phyloP scores from a whole-genome alignment of 495 filamentous ascomycete genomes.

The Tuber brumale region DNA sequence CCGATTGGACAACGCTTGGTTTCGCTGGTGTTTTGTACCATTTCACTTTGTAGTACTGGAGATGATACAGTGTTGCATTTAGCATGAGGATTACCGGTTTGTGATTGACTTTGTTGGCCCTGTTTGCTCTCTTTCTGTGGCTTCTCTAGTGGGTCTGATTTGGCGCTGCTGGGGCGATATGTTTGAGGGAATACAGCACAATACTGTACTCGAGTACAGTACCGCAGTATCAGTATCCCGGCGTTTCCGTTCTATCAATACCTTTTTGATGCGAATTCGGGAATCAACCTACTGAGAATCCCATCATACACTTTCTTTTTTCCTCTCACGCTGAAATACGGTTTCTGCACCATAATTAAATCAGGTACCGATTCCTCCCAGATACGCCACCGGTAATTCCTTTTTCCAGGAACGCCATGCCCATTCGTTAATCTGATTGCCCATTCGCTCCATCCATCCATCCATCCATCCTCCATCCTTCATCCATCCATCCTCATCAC shows the following conservation, averaged over 20 bases:
- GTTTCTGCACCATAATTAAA: not conserved
- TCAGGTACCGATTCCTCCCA: not conserved
- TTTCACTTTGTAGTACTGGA: not conserved
- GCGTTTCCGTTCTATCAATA: not conserved
- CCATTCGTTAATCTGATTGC: not conserved
- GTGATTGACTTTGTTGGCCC: not conserved
- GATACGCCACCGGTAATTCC: not conserved
- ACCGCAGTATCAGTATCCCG: not conserved
- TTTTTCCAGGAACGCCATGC: not conserved
- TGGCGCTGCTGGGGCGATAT: not conserved
- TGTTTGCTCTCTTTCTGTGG: not conserved
- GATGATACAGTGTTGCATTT: not conserved
- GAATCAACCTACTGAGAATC: not conserved
- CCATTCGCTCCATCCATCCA: not conserved
- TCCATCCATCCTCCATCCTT: not conserved
- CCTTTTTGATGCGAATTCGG: not conserved
- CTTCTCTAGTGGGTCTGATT: not conserved
- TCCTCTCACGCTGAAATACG: not conserved
- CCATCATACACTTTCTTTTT: not conserved
- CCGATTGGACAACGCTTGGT: not conserved
- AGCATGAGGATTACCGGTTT: not conserved
- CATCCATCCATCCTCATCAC: constrained; percentile 1
- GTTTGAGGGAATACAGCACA: not conserved
- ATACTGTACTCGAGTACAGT: not conserved
- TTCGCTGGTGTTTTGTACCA: constrained; percentile 1